Evolutionary conservation across 2,329 filamentous ascomycete species (phyloP).

Genomic region (Rosellinia necatrix): DNA sequence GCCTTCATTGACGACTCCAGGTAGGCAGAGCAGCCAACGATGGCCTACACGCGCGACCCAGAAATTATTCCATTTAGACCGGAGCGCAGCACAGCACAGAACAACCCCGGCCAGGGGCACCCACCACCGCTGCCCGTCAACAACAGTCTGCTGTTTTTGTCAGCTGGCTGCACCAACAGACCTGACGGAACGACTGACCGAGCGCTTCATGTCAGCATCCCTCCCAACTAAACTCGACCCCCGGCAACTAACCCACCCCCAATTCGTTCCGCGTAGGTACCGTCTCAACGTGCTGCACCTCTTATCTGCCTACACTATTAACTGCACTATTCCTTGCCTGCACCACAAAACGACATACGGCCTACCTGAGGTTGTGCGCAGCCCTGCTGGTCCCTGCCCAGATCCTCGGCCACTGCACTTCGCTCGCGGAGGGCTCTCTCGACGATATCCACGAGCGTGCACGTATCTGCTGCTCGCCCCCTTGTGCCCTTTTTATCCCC

Average conservation of each 20-base stretch:
- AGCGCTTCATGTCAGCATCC: no score
- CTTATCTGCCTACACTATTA: slow-evolving; percentile 1
- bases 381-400: slow-evolving; percentile 2
- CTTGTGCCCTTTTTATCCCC: background rate
- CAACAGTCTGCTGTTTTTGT: slow-evolving; percentile 1
- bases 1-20: no score
- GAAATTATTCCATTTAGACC: slow-evolving; percentile 24
- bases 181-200: slow-evolving; percentile 9
- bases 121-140: background rate
- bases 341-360: slow-evolving; percentile 12
- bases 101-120: background rate
- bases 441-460: background rate
- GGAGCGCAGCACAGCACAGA: slow-evolving; percentile 20
- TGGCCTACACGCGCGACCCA: slow-evolving; percentile 32
- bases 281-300: slow-evolving; percentile 2
- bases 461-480: background rate
- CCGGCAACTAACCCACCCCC: no score
- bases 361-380: slow-evolving; percentile 2
- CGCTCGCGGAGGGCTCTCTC: background rate
- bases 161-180: no score
- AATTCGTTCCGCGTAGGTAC: background rate
- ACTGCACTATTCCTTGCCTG: background rate
- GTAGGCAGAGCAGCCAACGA: no score
- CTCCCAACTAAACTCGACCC: background rate
- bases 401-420: slow-evolving; percentile 7